phyloP scores from a whole-genome alignment of 805 yeast species.

The Torulaspora delbrueckii region DNA sequence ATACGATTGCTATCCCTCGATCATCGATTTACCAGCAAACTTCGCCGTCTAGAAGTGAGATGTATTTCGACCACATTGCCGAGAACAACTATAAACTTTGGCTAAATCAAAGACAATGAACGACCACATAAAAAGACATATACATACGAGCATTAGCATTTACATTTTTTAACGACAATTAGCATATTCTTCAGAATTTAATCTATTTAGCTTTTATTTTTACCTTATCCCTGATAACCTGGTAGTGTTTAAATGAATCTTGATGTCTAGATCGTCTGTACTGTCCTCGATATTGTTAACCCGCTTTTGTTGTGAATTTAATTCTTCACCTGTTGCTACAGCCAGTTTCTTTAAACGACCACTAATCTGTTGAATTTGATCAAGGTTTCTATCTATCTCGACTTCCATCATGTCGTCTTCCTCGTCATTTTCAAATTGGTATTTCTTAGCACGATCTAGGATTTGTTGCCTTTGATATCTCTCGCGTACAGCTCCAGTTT shows the following conservation, averaged over 20 bases:
- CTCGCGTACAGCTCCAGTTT: conserved; percentile 32
- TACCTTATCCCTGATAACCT: conserved; percentile 50
- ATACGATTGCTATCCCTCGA: conserved; percentile 10
- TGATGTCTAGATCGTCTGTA: conserved; percentile 78
- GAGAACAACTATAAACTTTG: conserved; percentile 33
- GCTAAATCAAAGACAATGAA: conserved; percentile 23
- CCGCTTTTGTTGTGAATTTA: conserved; percentile 71
- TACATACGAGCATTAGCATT: conserved; percentile 8
- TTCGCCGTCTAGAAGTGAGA: not conserved
- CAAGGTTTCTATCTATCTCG: conserved; percentile 78
- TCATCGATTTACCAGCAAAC: not conserved
- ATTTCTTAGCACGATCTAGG: conserved; percentile 53
- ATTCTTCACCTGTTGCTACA: conserved; percentile 64
- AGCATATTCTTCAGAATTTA: conserved; percentile 2
- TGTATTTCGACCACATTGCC: conserved; percentile 25
- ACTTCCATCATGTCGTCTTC: conserved; percentile 92
- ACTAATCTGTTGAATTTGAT: conserved; percentile 66
- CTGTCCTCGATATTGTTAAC: conserved; percentile 73
- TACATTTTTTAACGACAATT: not conserved
- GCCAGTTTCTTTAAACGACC: conserved; percentile 71
- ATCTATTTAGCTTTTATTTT: not conserved
- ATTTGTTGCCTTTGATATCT: conserved; percentile 38
- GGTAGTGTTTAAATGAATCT: conserved; percentile 71
- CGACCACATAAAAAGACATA: conserved; percentile 6
- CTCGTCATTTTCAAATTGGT: conserved; percentile 81